These are phyloP conservation scores for Calonectria pteridis DNA, from an alignment of 2,329 filamentous ascomycete species.

Conservation along the genomic window DNA sequence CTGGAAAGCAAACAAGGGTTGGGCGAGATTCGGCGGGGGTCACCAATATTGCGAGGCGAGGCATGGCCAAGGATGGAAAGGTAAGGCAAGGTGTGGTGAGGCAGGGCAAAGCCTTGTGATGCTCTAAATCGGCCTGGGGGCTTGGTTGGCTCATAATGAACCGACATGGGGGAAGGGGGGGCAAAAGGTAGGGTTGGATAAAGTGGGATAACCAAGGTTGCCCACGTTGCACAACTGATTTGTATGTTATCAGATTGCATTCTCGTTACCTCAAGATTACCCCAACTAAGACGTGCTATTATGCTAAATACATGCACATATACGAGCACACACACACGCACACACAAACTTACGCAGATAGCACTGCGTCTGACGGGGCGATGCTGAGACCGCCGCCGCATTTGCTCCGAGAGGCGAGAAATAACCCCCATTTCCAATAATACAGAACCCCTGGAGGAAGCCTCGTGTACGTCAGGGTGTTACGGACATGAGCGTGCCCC, in stretches of 20 bases:
- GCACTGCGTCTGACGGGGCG: neutral
- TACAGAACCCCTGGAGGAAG: neutral
- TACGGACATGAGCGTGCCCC: neutral
- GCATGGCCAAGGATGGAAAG: slow-evolving; percentile 11
- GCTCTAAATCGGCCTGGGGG: neutral
- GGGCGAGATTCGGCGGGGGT: neutral
- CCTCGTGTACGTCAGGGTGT: neutral
- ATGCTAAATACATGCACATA: neutral
- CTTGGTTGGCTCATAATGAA: slow-evolving; percentile 8
- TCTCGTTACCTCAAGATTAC: slow-evolving; percentile 13
- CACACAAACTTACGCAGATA: neutral
- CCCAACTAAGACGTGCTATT: neutral
- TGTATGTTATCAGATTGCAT: slow-evolving; percentile 16
- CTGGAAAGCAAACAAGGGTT: slow-evolving; percentile 2
- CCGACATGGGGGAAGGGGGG: slow-evolving; percentile 4
- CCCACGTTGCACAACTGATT: slow-evolving; percentile 12
- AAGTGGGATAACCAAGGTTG: neutral
- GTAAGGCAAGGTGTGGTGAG: neutral
- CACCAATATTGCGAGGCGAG: slow-evolving; percentile 2
- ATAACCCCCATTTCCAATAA: slow-evolving; percentile 5
- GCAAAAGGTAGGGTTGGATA: neutral
- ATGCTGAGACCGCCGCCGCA: neutral
- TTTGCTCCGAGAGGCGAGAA: neutral
- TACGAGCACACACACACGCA: neutral
- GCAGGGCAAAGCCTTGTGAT: neutral